phyloP scores from a whole-genome alignment of 2,329 filamentous ascomycete species.

The Exophiala lecanii-corni region DNA sequence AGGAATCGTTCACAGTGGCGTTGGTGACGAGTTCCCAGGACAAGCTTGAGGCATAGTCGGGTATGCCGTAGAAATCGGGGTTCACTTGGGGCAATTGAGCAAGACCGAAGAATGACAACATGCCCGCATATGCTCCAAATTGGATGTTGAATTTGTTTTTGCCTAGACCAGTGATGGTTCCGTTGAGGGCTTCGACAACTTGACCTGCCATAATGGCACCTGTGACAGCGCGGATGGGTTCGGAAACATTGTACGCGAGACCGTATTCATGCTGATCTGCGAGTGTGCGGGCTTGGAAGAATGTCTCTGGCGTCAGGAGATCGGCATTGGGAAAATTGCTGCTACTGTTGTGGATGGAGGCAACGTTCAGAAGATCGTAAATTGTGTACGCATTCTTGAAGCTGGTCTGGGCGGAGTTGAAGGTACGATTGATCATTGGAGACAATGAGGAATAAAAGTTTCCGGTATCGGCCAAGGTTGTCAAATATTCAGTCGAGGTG shows the following conservation, averaged over 20 bases:
- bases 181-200: constrained; percentile 46
- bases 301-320: constrained; percentile 55
- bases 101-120: constrained; percentile 59
- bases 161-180: constrained; percentile 36
- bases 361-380: constrained; percentile 61
- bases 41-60: constrained; percentile 81
- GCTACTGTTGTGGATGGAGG: constrained; percentile 57
- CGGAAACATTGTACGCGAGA: constrained; percentile 68
- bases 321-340: constrained; percentile 53
- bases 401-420: constrained; percentile 43
- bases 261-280: constrained; percentile 78
- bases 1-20: constrained; percentile 15
- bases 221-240: constrained; percentile 45
- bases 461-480: constrained; percentile 44
- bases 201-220: constrained; percentile 63
- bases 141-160: constrained; percentile 47
- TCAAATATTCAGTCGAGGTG: constrained; percentile 45
- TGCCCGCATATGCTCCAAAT: constrained; percentile 59
- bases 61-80: constrained; percentile 66
- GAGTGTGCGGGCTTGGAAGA: constrained; percentile 66
- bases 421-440: constrained; percentile 50
- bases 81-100: constrained; percentile 47
- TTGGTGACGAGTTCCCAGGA: constrained; percentile 68
- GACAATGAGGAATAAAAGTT: constrained; percentile 51
- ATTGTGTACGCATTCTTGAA: constrained; percentile 65